Conservation (phyloP, 805 yeast species). For the Candida boidinii region DNA sequence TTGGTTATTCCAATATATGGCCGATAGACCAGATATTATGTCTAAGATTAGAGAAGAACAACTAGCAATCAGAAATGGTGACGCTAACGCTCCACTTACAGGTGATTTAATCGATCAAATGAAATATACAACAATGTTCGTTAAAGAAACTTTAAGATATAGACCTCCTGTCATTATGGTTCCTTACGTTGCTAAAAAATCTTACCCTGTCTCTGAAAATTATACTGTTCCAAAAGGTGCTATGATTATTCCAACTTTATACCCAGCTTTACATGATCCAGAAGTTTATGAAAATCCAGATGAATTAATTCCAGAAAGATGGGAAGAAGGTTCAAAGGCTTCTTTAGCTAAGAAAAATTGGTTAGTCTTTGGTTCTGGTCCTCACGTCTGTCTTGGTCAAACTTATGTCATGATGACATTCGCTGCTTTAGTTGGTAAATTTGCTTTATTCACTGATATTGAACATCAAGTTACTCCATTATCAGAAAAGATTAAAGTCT, state of each 20-base stretch:
- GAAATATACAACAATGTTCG: conserved; percentile 85
- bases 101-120: conserved; percentile 75
- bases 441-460: conserved; percentile 72
- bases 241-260: conserved; percentile 92
- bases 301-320: conserved; percentile 90
- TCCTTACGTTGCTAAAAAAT: conserved; percentile 86
- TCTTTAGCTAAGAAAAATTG: conserved; percentile 78
- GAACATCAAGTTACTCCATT: conserved; percentile 74
- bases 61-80: conserved; percentile 69
- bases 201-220: conserved; percentile 71
- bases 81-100: conserved; percentile 51
- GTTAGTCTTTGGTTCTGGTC: conserved; percentile 96
- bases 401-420: conserved; percentile 87
- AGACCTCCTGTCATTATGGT: conserved; percentile 99
- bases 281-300: conserved; percentile 95
- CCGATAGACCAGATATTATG: conserved; percentile 91
- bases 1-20: conserved; percentile 94
- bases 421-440: conserved; percentile 87
- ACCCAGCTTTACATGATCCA: conserved; percentile 95
- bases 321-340: conserved; percentile 75
- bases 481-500: conserved; percentile 89
- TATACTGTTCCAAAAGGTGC: conserved; percentile 96
- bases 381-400: conserved; percentile 94
- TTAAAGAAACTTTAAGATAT: conserved; percentile 84
- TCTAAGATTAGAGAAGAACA: conserved; percentile 89